Conservation (phyloP, 257 asterid genomes). For the Coffea eugenioides region DNA sequence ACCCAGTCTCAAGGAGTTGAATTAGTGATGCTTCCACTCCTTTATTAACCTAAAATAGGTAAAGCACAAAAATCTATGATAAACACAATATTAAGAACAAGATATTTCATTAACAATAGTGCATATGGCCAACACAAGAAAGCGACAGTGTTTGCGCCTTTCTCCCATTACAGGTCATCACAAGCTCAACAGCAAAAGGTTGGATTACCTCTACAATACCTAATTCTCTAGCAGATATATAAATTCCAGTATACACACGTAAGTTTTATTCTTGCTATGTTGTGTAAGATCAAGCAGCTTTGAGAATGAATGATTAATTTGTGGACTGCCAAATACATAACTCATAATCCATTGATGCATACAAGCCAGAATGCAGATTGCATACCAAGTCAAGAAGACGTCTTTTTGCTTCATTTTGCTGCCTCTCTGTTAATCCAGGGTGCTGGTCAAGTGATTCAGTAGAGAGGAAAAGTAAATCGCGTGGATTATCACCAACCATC, state of each 20-base stretch:
- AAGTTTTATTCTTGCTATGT: not conserved
- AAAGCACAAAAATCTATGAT: constrained; percentile 20
- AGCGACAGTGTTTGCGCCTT: not conserved
- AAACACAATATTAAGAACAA: constrained; percentile 10
- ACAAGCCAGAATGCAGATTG: constrained; percentile 11
- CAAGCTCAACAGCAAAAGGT: not conserved
- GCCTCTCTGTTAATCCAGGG: constrained; percentile 21
- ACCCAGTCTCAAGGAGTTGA: constrained; percentile 97
- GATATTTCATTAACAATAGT: not conserved
- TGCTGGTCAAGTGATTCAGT: constrained; percentile 39
- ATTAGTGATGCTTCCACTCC: constrained; percentile 90
- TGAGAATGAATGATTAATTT: not conserved
- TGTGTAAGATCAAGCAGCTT: constrained; percentile 1
- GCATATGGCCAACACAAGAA: constrained; percentile 8
- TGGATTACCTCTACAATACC: not conserved
- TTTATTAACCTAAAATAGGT: constrained; percentile 64
- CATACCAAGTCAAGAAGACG: constrained; percentile 45
- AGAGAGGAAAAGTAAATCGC: constrained; percentile 52
- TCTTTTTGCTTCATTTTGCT: constrained; percentile 35
- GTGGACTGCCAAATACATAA: not conserved
- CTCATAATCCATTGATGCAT: not conserved
- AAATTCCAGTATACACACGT: not conserved
- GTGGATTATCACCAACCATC: constrained; percentile 94
- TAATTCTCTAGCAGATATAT: not conserved
- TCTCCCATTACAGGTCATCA: not conserved